Evolutionary conservation across 2,329 filamentous ascomycete species (phyloP), one percentile per base, ranked within the genome.

Genomic region (Fusarium tjaetaba): DNA sequence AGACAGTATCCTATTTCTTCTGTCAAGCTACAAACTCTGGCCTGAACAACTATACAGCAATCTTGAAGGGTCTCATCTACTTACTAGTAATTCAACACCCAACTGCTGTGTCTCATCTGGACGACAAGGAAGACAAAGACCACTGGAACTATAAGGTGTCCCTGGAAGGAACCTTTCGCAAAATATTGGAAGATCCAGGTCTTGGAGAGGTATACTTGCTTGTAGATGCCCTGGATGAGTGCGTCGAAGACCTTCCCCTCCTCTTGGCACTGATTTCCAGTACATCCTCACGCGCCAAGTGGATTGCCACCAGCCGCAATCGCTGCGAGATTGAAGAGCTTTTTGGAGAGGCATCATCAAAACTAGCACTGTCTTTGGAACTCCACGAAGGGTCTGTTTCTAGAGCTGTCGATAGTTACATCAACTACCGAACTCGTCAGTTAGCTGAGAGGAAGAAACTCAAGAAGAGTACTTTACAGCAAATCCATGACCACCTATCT

Each of bases 161-260:
- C 0, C 10, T 53, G 0, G 51, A 55, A 30, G 2, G 20, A 6
- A 13, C 5, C 0, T 26, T 52, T 13, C 32, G 32, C 32, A 52
- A 1, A 5, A 36, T 52, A 0, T 0, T 52, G 0, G 32, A 20
- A 0, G n/a, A 52, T 2, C 13, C 32, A 11, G n/a, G 7, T 7
- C 8, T 26, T 3, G n/a, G 18, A 0, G n/a, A 52, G 10, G 2
- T 3, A 18, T 30, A n/a, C 3, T 8, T 55, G 20, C 68, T 86
- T 11, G 74, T 88, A 24, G 85, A 87, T 74, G 85, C 84, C 0
- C 80, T 88, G 2, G 83, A 88, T 61, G 85, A 88, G 71, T 87
- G 84, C 24, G 58, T 53, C 11, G 52, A 46, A 1, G 79, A 73
- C 36, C 67, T 73, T 9, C 22, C 55, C 0, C 32, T 78, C 30